Percentiles rank a stretch among this genome's conserved stretches.
Conservation (phyloP, 2,329 filamentous ascomycete genomes). For the Alternaria triticina region DNA sequence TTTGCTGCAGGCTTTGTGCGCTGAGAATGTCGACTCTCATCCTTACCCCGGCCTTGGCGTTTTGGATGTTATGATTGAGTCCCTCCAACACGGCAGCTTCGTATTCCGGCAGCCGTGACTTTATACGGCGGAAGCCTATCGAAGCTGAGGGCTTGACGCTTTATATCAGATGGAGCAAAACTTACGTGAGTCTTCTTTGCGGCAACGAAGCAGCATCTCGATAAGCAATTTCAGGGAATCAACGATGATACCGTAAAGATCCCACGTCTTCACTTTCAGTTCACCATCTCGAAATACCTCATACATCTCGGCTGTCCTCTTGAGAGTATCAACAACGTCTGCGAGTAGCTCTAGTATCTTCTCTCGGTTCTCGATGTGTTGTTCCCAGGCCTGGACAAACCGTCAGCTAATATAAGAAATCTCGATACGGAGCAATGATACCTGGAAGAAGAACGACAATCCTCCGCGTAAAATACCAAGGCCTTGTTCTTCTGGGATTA, state of each 20-base stretch:
- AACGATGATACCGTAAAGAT: not conserved
- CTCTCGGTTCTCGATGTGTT: not conserved
- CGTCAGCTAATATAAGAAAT: not conserved
- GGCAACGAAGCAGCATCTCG: not conserved
- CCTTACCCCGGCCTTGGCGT: not conserved
- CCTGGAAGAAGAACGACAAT: not conserved
- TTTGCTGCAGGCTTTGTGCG: not conserved
- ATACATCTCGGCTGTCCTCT: not conserved
- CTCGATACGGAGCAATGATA: not conserved
- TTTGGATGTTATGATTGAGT: not conserved
- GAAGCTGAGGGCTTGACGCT: not conserved
- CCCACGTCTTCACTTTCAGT: not conserved
- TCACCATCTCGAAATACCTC: not conserved
- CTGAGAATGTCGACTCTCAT: not conserved
- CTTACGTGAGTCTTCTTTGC: not conserved
- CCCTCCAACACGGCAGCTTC: not conserved
- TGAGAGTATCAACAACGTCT: not conserved
- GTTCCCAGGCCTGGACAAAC: not conserved
- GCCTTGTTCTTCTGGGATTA: not conserved
- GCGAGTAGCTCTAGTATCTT: not conserved
- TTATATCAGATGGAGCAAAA: not conserved
- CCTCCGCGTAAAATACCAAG: not conserved
- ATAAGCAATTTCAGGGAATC: not conserved
- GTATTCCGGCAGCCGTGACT: not conserved
- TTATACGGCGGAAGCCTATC: not conserved